Evolutionary conservation across 495 filamentous ascomycete genomes (phyloP).

Genomic region (Bacidia gigantensis): DNA sequence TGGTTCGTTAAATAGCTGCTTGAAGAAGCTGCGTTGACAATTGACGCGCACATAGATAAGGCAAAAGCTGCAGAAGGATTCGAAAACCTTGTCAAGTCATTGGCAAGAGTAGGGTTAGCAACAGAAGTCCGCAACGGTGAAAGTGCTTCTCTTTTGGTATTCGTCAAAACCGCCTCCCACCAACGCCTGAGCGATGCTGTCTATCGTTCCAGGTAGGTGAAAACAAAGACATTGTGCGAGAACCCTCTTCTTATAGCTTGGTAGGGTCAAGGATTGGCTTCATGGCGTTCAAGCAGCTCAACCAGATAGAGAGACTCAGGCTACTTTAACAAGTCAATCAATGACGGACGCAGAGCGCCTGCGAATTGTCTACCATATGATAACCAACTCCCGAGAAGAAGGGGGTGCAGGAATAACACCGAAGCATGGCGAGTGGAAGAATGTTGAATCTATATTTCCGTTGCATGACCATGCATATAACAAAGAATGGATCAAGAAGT

Average conservation of each 20-base stretch:
- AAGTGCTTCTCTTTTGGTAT: slow-evolving; percentile 64
- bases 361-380: slow-evolving; percentile 71
- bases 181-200: slow-evolving; percentile 41
- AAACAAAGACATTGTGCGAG: background rate
- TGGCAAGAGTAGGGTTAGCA: slow-evolving; percentile 62
- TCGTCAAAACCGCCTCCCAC: slow-evolving; percentile 61
- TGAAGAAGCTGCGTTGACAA: slow-evolving; percentile 1
- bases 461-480: slow-evolving; percentile 83
- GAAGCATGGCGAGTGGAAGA: slow-evolving; percentile 67
- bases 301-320: slow-evolving; percentile 59
- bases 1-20: slow-evolving; percentile 28
- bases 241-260: background rate
- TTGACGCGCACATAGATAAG: slow-evolving; percentile 35
- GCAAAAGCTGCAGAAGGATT: slow-evolving; percentile 56
- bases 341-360: slow-evolving; percentile 80
- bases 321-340: slow-evolving; percentile 49
- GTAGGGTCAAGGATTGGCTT: slow-evolving; percentile 88
- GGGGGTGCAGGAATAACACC: slow-evolving; percentile 86
- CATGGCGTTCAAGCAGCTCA: slow-evolving; percentile 71
- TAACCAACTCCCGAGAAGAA: slow-evolving; percentile 65
- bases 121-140: slow-evolving; percentile 76
- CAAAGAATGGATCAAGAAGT: slow-evolving; percentile 76
- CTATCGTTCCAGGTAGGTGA: slow-evolving; percentile 24
- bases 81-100: slow-evolving; percentile 53
- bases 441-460: slow-evolving; percentile 73